Evolutionary conservation across 1,284 basidiomycete species (phyloP).

Genomic region (Inonotus hispidus): DNA sequence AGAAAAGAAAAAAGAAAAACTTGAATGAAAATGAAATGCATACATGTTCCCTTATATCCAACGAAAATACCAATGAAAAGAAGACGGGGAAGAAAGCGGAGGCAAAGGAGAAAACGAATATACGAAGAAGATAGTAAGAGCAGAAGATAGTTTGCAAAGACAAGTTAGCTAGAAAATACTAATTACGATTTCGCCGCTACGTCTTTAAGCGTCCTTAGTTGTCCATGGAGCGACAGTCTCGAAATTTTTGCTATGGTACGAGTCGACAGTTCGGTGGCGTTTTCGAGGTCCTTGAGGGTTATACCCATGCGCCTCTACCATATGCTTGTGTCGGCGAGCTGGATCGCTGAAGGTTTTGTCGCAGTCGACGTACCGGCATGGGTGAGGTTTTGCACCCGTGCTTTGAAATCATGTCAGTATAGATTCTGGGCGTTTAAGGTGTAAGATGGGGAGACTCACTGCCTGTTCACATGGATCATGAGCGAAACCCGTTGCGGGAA

Average conservation of each 20-base stretch:
- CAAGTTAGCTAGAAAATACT: background rate
- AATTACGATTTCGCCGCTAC: background rate
- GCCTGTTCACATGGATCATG: conserved; percentile 55
- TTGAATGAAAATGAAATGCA: background rate
- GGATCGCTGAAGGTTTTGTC: conserved; percentile 54
- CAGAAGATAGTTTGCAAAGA: background rate
- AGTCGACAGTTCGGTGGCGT: conserved; percentile 31
- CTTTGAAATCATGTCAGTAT: conserved; percentile 29
- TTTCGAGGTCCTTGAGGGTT: conserved; percentile 39
- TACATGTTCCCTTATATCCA: background rate
- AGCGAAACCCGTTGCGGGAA: conserved; percentile 59
- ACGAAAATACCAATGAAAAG: background rate
- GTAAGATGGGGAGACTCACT: conserved; percentile 39
- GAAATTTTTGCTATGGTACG: conserved; percentile 19
- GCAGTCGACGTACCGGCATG: conserved; percentile 46
- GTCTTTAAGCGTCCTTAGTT: background rate
- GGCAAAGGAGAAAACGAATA: too few relatives aligned
- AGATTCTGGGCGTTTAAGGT: conserved; percentile 17
- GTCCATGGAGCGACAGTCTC: conserved; percentile 14
- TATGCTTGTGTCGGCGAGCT: conserved; percentile 55
- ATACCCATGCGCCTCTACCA: conserved; percentile 48
- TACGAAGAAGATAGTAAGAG: too few relatives aligned
- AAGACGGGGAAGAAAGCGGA: too few relatives aligned
- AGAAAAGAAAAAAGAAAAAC: background rate
- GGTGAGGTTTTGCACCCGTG: conserved; percentile 50